Evolutionary conservation across 139 green algal genomes (phyloP), one percentile per base, ranked within the genome.

Genomic region (Haematococcus lacustris): DNA sequence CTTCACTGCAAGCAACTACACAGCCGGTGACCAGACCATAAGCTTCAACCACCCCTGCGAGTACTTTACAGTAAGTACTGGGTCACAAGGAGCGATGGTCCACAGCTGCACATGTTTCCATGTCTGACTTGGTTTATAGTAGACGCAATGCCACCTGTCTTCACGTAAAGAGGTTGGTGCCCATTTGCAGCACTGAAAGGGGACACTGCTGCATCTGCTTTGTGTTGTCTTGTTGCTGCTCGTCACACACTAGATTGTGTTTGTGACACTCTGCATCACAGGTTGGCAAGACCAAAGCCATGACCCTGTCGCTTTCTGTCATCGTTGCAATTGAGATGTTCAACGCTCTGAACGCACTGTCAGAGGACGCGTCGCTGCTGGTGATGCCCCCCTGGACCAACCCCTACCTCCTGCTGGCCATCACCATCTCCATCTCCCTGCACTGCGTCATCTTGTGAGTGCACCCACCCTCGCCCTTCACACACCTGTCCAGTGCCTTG

Each of bases 291-390:
- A 82, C 83, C 64, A 99, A 99, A 88, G 94, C 94, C 25, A 90
- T 81, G 70, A 98, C 96, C 2, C 83, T 99, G 68, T 96, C 90
- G 6, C 87, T 99, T 38, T 92, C 88, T 0, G 94, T 99, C 38
- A 87, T 99, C 32, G 96, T 99, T 30, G 88, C 88, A 2, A 99
- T 99, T 74, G 96, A 99, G 83, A 99, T 99, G 96, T 92, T 98
- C 86, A 99, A 99, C 80, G 96, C 96, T 7, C 82, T 95, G 64
- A 99, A 99, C 78, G 96, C 96, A 0, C 83, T 99, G 3, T 93
- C 80, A 7, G 95, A 99, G 82, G 93, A 98, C 79, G 87, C 88
- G 61, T 93, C 83, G 37, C 81, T 99, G 59, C 61, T 98, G 79
- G 87, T 30, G 17, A 87, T 97, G 85, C 91, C 94, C 2, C 92